phyloP scores from a whole-genome alignment of 768 basidiomycete species.

The Mycena filopes region DNA sequence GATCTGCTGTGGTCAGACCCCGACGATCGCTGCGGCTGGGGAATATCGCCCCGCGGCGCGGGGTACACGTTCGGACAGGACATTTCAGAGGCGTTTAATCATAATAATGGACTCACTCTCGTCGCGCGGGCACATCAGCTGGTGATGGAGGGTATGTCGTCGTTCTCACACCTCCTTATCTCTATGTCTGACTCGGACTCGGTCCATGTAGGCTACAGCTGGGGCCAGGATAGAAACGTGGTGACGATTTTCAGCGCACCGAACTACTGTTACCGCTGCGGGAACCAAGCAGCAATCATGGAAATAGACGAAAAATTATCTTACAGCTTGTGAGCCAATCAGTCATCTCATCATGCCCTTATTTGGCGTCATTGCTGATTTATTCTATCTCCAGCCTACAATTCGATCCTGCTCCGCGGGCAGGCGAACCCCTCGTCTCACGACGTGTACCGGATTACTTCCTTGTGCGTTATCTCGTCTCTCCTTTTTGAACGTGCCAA shows the following conservation, averaged over 20 bases:
- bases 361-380: slow-evolving; percentile 21
- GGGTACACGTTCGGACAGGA: slow-evolving; percentile 99
- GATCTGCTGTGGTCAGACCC: slow-evolving; percentile 99
- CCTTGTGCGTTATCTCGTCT: slow-evolving; percentile 66
- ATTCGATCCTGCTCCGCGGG: slow-evolving; percentile 99
- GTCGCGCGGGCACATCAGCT: slow-evolving; percentile 95
- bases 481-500: not conserved
- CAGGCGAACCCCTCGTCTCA: slow-evolving; percentile 98
- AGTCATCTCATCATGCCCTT: slow-evolving; percentile 13
- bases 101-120: slow-evolving; percentile 97
- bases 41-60: slow-evolving; percentile 97
- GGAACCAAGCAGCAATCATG: slow-evolving; percentile 99
- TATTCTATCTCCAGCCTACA: slow-evolving; percentile 71
- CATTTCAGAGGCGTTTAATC: slow-evolving; percentile 98
- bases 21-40: slow-evolving; percentile 99
- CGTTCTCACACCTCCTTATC: not conserved
- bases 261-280: slow-evolving; percentile 99
- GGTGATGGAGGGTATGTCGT: slow-evolving; percentile 90
- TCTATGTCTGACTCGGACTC: slow-evolving; percentile 23
- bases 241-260: slow-evolving; percentile 99
- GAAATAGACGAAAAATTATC: slow-evolving; percentile 99
- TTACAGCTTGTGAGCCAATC: slow-evolving; percentile 86
- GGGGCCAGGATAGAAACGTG: slow-evolving; percentile 99
- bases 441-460: slow-evolving; percentile 95
- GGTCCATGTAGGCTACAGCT: slow-evolving; percentile 94